Conservation (phyloP, 768 basidiomycete genomes). For the Mycena maculata region DNA sequence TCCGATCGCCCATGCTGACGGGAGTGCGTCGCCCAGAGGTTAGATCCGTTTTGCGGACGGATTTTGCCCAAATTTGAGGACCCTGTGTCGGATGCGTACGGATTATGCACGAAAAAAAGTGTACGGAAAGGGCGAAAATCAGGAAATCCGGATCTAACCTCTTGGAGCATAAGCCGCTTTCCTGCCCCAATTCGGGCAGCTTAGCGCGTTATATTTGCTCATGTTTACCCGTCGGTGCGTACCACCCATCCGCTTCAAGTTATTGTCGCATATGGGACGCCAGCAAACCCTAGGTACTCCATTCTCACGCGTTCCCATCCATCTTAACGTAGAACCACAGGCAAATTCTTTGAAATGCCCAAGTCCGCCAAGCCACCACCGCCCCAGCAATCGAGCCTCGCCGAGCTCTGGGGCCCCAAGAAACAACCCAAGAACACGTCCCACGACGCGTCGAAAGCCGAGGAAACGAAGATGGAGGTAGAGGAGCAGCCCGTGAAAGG, state of each 20-base stretch:
- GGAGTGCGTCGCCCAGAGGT: too few species aligned
- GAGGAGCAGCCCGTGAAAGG: slow-evolving; percentile 41
- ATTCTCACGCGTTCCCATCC: not conserved
- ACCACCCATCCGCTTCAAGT: slow-evolving; percentile 29
- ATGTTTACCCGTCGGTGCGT: slow-evolving; percentile 57
- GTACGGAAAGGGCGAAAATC: too few species aligned
- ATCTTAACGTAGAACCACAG: slow-evolving; percentile 48
- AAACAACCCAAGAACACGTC: slow-evolving; percentile 44
- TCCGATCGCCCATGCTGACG: too few species aligned
- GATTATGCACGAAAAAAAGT: too few species aligned
- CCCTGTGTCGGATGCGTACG: too few species aligned
- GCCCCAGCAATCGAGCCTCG: slow-evolving; percentile 82
- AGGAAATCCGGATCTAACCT: too few species aligned
- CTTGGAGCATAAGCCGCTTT: too few species aligned
- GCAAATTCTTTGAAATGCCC: slow-evolving; percentile 84
- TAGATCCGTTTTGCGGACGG: too few species aligned
- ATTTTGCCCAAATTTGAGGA: too few species aligned
- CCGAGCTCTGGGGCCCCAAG: slow-evolving; percentile 77
- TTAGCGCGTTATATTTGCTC: slow-evolving; percentile 55
- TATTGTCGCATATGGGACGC: slow-evolving; percentile 64
- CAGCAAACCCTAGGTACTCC: slow-evolving; percentile 78
- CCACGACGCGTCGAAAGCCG: slow-evolving; percentile 40
- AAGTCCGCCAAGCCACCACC: slow-evolving; percentile 70
- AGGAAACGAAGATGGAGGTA: slow-evolving; percentile 45
- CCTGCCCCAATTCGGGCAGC: too few species aligned